Percentiles rank a stretch among this genome's conserved stretches.
Conservation (phyloP, 2,329 filamentous ascomycete species). For the Epichloe festucae region DNA sequence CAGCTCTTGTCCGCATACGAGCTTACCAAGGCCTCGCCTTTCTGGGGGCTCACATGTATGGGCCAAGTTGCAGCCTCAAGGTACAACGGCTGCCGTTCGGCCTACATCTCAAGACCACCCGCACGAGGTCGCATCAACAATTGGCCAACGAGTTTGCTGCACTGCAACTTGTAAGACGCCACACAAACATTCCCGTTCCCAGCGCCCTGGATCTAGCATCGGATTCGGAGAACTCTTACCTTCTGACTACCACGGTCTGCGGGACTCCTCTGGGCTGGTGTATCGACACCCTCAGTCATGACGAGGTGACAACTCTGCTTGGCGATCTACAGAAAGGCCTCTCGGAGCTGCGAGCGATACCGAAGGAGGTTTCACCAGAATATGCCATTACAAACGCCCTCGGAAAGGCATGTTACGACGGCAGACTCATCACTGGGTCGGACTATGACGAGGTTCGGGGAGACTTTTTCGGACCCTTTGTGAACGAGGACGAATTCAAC, state of each 20-base stretch:
- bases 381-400: neutral
- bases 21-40: neutral
- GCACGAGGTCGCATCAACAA: neutral
- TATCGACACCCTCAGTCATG: conserved; percentile 3
- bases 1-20: neutral
- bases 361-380: neutral
- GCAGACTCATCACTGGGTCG: neutral
- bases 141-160: conserved; percentile 5
- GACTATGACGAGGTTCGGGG: neutral
- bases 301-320: neutral
- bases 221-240: neutral
- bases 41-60: conserved; percentile 5
- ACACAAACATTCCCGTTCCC: conserved; percentile 2
- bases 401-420: conserved; percentile 2
- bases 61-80: conserved; percentile 4
- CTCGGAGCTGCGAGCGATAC: conserved; percentile 1
- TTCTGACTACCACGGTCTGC: neutral
- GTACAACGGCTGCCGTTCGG: conserved; percentile 11
- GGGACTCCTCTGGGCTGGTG: neutral
- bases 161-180: conserved; percentile 1
- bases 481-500: conserved; percentile 8
- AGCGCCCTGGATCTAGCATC: conserved; percentile 2
- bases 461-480: conserved; percentile 7
- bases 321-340: neutral
- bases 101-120: conserved; percentile 7